phyloP scores from a whole-genome alignment of 768 basidiomycete genomes.

The Boletus edulis region DNA sequence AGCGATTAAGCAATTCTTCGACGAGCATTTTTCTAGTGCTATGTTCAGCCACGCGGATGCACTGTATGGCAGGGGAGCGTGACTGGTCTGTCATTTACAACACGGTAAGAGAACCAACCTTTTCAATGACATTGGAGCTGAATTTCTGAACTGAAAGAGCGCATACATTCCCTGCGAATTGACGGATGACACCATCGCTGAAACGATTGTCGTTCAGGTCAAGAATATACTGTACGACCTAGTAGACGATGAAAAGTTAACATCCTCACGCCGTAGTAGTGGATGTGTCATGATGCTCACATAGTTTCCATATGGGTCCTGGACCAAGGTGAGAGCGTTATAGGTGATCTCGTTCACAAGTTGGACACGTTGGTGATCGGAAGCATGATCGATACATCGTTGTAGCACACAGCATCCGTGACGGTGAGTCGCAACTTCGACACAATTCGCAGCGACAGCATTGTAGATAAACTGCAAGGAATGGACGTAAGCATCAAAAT shows the following conservation, averaged over 20 bases:
- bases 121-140: conserved; percentile 98
- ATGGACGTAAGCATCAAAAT: not conserved
- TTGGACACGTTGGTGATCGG: conserved; percentile 91
- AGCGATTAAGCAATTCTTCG: conserved; percentile 91
- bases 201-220: conserved; percentile 98
- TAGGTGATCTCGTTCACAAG: conserved; percentile 99
- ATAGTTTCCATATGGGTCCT: conserved; percentile 95
- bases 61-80: conserved; percentile 35
- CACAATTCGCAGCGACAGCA: conserved; percentile 97
- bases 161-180: conserved; percentile 97
- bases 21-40: conserved; percentile 92
- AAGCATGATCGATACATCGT: conserved; percentile 97
- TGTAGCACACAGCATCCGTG: conserved; percentile 99
- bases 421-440: conserved; percentile 96
- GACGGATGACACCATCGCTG: conserved; percentile 95
- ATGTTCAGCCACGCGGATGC: conserved; percentile 93
- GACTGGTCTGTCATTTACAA: not conserved
- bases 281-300: conserved; percentile 39
- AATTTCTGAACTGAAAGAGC: conserved; percentile 98
- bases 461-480: conserved; percentile 89
- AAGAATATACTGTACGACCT: conserved; percentile 97
- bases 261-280: not conserved
- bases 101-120: conserved; percentile 44
- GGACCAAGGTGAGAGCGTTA: conserved; percentile 95
- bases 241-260: conserved; percentile 5